A percentile compares a stretch with the other conserved stretches of the same genome.
Evolutionary conservation across 306 rosid species (phyloP).

Genomic region (Trichosanthes truncata): DNA sequence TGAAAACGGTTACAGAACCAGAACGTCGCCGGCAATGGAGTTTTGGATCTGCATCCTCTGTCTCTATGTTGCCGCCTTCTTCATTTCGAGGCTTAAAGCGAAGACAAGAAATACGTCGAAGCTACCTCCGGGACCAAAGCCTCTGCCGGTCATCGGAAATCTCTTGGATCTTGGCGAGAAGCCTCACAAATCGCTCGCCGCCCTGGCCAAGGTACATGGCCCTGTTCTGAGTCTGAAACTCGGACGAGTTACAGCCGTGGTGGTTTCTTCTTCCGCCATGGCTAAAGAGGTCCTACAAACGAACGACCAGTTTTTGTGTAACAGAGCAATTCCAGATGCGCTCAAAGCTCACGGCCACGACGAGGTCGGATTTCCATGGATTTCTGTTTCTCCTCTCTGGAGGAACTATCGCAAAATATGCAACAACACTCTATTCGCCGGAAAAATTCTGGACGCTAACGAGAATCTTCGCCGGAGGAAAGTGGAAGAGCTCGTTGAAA

Average conservation of each 20-base stretch:
- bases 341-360: conserved; percentile 8
- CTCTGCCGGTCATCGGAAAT: conserved; percentile 39
- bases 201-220: conserved; percentile 24
- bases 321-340: conserved; percentile 20
- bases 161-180: conserved; percentile 30
- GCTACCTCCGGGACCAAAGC: conserved; percentile 46
- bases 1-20: background rate
- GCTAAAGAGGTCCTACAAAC: conserved; percentile 24
- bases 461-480: conserved; percentile 18
- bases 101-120: background rate
- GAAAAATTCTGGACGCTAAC: conserved; percentile 22
- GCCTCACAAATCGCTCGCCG: conserved; percentile 29
- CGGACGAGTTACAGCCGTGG: conserved; percentile 21
- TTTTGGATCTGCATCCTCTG: background rate
- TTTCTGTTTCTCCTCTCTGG: conserved; percentile 23
- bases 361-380: conserved; percentile 16
- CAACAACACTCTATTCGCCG: background rate
- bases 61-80: background rate
- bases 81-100: background rate
- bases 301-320: conserved; percentile 20
- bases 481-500: conserved; percentile 15
- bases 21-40: background rate
- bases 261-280: conserved; percentile 21
- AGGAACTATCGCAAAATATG: background rate
- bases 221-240: conserved; percentile 28